Conservation (phyloP, 371 early-diverging fungal species). For the Funneliformis caledonium region DNA sequence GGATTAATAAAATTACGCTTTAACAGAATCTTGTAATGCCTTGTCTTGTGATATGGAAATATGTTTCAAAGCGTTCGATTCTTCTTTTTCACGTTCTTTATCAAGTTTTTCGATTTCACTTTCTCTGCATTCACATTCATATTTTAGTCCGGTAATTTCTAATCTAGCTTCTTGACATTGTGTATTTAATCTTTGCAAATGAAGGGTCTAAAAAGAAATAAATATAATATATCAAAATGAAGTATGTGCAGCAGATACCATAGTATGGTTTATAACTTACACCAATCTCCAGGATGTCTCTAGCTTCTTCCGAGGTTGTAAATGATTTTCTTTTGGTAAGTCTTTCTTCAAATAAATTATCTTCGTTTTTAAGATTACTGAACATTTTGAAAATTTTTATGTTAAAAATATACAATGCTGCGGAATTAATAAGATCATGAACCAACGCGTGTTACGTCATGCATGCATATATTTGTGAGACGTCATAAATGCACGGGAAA, state of each 20-base stretch:
- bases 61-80: neutral
- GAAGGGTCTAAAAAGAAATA: neutral
- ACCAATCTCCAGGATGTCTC: neutral
- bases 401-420: neutral
- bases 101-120: neutral
- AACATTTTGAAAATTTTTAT: neutral
- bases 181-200: neutral
- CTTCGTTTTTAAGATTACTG: neutral
- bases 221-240: too few species aligned
- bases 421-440: too few species aligned
- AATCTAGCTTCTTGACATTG: conserved; percentile 3
- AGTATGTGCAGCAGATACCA: too few species aligned
- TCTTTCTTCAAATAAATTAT: neutral
- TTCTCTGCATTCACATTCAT: conserved; percentile 15
- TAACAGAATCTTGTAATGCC: conserved; percentile 1
- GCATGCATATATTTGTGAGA: too few species aligned
- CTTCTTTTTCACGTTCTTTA: conserved; percentile 19
- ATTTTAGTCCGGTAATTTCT: neutral
- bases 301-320: neutral
- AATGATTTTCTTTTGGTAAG: neutral
- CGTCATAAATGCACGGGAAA: too few species aligned
- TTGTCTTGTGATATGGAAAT: neutral
- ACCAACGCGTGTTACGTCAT: too few species aligned
- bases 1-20: neutral
- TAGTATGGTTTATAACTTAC: neutral